Evolutionary conservation across 208 protist genomes (phyloP).

Genomic region (Lotmaria passim): DNA sequence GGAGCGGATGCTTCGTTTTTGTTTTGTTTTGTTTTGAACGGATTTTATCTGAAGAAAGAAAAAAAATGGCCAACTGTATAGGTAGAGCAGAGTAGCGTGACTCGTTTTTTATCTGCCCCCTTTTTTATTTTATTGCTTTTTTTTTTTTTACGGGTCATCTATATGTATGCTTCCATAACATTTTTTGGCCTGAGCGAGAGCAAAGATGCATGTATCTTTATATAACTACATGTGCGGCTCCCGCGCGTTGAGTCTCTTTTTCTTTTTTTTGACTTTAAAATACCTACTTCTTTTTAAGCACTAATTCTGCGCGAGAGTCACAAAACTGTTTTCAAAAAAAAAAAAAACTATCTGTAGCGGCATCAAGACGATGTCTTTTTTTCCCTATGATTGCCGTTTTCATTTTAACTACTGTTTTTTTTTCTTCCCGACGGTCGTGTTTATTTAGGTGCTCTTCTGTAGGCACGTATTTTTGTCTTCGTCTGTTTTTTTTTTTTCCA

Average conservation of each 20-base stretch:
- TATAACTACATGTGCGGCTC: slow-evolving; percentile 1
- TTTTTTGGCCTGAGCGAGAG: slow-evolving; percentile 5
- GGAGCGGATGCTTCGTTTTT: not conserved
- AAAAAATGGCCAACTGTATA: too few relatives aligned
- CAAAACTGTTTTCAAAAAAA: not conserved
- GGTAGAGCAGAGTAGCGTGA: not conserved
- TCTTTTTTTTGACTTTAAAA: slow-evolving; percentile 16
- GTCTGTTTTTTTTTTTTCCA: not conserved
- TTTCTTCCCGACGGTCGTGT: too few relatives aligned
- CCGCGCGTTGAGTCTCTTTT: slow-evolving; percentile 9
- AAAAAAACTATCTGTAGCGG: not conserved
- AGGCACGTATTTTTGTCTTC: not conserved
- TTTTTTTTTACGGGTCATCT: not conserved
- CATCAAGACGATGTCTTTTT: too few relatives aligned
- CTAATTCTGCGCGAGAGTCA: slow-evolving; percentile 1
- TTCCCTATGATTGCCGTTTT: too few relatives aligned
- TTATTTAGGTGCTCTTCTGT: too few relatives aligned
- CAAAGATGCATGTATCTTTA: not conserved
- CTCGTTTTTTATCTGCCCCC: not conserved
- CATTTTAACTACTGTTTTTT: too few relatives aligned
- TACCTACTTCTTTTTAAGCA: not conserved
- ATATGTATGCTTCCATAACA: slow-evolving; percentile 7
- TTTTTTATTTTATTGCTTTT: slow-evolving; percentile 7
- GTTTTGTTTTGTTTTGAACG: not conserved
- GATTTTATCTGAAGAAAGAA: not conserved